Base-by-base conservation (phyloP, 1,139 yeast species). In the Pneumocystis murina region DNA sequence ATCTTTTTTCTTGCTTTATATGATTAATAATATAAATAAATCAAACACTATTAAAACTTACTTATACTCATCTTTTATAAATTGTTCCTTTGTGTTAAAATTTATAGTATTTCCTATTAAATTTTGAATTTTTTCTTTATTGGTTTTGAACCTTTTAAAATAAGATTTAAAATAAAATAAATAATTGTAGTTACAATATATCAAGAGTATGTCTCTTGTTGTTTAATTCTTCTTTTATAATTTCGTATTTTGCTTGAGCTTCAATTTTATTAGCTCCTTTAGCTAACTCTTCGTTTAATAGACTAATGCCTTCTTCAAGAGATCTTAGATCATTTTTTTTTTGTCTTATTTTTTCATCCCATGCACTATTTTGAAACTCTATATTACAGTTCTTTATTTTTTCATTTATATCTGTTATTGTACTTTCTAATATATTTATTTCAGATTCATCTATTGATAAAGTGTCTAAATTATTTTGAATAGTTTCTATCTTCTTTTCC, bases 291-390 rank as follows among this genome's bases (percentile, higher is more conserved):
- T 76, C 75, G 61, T 80, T 70, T 1, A 76, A 64, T 69, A 76
- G 72, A 66, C 83, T 86, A 28, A 82, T 67, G 1, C 74, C 70
- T 59, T 78, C 80, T 33, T 78, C 72, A 35, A 69, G 67, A 20
- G 65, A 69, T 54, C 73, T 72, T 59, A 76, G 71, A 20, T 64
- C 70, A 36, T 75, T 77, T 24, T 66, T 59, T 41, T 61, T 62
- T 58, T 67, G 60, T 33, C 62, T 61, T 10, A 66, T 48, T 12
- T 65, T 59, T 2, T 60, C 65, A 36, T 64, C 64, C 59, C 63
- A 65, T 43, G 64, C 63, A 17, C 39, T 63, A 2, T 43, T 59
- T 43, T 64, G 66, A 59, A 59, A 62, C 20, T 62, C 66, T 28
- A 60, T 48, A n/a, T 61, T 64, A 43, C 48, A 61, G 38, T 28